Conservation (phyloP, 2,329 filamentous ascomycete species). For the Helicocarpus griseus region DNA sequence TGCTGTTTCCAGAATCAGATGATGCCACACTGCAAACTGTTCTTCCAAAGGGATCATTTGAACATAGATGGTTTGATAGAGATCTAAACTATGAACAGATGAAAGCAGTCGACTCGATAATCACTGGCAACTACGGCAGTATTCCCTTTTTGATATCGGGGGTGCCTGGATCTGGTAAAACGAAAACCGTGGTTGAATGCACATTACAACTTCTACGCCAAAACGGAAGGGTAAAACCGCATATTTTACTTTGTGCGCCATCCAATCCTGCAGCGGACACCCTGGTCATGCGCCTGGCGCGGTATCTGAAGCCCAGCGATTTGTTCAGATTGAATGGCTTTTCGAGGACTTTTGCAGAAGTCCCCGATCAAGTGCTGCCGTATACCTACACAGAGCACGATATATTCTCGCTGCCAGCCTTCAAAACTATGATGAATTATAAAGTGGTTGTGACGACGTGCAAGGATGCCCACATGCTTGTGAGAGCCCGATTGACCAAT, state of each 20-base stretch:
- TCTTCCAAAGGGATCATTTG: conserved; percentile 27
- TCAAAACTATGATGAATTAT: conserved; percentile 30
- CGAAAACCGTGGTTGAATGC: conserved; percentile 41
- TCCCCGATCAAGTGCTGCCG: conserved; percentile 28
- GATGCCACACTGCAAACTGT: conserved; percentile 31
- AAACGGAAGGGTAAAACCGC: conserved; percentile 13
- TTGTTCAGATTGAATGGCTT: conserved; percentile 35
- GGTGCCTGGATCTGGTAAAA: conserved; percentile 45
- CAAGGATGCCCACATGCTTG: conserved; percentile 32
- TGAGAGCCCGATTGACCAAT: conserved; percentile 35
- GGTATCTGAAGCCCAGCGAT: conserved; percentile 26
- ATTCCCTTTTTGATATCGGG: conserved; percentile 41
- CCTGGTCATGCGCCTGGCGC: conserved; percentile 29
- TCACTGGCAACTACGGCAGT: conserved; percentile 32
- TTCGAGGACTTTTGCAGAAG: conserved; percentile 33
- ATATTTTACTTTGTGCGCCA: conserved; percentile 37
- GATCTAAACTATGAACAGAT: conserved; percentile 41
- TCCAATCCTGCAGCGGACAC: conserved; percentile 40
- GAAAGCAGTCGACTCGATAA: conserved; percentile 35
- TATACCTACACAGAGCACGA: conserved; percentile 32
- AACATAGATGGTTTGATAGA: conserved; percentile 29
- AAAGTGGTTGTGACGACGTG: conserved; percentile 37
- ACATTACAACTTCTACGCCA: conserved; percentile 23
- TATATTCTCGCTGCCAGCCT: conserved; percentile 33
- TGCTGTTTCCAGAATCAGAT: conserved; percentile 34